Evolutionary conservation across 2,329 filamentous ascomycete species (phyloP).

Genomic region (Capronia coronata): DNA sequence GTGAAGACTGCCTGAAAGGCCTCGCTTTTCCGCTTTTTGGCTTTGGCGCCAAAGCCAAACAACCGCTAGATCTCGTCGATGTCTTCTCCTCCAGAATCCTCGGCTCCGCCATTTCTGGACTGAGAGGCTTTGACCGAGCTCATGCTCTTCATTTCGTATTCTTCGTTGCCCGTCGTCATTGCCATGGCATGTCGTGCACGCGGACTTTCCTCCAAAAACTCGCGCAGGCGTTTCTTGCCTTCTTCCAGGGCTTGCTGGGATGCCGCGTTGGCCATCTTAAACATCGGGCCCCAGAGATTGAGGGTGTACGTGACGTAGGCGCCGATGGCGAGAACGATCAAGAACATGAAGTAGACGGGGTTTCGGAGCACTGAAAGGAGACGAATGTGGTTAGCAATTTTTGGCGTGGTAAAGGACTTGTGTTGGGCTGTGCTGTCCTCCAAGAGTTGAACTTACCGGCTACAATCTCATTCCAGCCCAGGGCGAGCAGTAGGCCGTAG

Average conservation of each 20-base stretch:
- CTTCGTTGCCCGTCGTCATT: conserved; percentile 58
- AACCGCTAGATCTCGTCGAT: conserved; percentile 13
- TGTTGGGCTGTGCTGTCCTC: too few relatives aligned
- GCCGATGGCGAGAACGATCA: conserved; percentile 67
- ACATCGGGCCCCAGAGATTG: conserved; percentile 91
- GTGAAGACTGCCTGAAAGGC: too few relatives aligned
- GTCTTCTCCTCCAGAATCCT: conserved; percentile 21
- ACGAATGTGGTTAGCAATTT: conserved; percentile 4
- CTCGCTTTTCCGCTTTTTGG: too few relatives aligned
- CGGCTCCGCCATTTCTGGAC: conserved; percentile 13
- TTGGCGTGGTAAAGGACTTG: too few relatives aligned
- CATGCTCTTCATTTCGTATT: conserved; percentile 52
- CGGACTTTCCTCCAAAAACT: conserved; percentile 84
- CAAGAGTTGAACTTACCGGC: conserved; percentile 62
- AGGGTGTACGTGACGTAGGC: conserved; percentile 88
- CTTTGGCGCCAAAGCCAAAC: too few relatives aligned
- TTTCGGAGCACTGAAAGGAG: conserved; percentile 70
- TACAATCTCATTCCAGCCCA: conserved; percentile 98
- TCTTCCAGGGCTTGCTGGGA: conserved; percentile 80
- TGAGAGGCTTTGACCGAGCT: conserved; percentile 25
- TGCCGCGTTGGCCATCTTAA: conserved; percentile 90
- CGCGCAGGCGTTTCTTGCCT: conserved; percentile 80
- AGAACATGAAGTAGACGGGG: conserved; percentile 82
- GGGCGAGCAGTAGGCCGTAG: conserved; percentile 76
- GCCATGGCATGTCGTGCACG: conserved; percentile 75